Conservation (phyloP, 2,329 filamentous ascomycete species). For the Leptographium lundbergii region DNA sequence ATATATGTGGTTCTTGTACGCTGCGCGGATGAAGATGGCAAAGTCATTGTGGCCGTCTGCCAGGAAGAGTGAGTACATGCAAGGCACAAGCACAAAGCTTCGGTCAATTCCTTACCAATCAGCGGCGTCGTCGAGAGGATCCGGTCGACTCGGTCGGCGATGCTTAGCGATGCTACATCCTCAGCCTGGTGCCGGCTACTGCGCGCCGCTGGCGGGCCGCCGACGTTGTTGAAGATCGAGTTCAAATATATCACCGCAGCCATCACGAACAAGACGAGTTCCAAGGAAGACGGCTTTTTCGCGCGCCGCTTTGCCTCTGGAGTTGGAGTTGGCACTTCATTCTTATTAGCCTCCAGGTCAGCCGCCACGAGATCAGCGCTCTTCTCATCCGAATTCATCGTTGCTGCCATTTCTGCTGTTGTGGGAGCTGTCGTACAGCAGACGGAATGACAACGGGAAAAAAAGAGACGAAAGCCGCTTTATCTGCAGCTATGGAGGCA, state of each 20-base stretch:
- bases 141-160: constrained; percentile 12
- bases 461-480: not conserved
- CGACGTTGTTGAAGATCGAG: too few species aligned
- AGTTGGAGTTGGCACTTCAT: not conserved
- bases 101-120: constrained; percentile 6
- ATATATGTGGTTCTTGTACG: constrained; percentile 70
- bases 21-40: constrained; percentile 54
- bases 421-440: not conserved
- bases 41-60: constrained; percentile 86
- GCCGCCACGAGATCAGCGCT: not conserved
- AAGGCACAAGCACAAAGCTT: not conserved
- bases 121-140: constrained; percentile 13
- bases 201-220: too few species aligned
- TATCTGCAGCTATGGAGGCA: too few species aligned
- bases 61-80: not conserved
- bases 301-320: not conserved
- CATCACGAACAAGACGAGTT: not conserved
- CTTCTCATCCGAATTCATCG: not conserved
- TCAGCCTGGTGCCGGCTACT: not conserved
- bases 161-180: constrained; percentile 2
- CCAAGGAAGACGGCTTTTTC: not conserved
- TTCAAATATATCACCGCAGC: too few species aligned
- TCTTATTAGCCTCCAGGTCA: not conserved
- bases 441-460: not conserved
- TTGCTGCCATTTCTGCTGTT: not conserved